phyloP scores from a whole-genome alignment of 805 yeast genomes.

The Monosporozyma unispora region DNA sequence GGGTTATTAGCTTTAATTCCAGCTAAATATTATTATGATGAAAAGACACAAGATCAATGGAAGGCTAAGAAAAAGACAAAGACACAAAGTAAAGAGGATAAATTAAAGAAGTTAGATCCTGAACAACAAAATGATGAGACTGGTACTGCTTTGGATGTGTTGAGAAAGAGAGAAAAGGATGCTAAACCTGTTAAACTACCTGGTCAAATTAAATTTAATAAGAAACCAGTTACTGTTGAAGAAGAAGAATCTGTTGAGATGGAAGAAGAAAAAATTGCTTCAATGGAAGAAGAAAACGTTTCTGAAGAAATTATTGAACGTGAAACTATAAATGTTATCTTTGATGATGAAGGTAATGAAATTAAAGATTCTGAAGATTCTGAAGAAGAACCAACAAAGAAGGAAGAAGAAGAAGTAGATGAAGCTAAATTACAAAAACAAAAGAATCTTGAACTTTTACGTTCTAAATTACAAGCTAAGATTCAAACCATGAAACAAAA shows the following conservation, averaged over 20 bases:
- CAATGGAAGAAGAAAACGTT: slow-evolving; percentile 5
- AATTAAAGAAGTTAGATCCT: slow-evolving; percentile 71
- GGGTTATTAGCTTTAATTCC: slow-evolving; percentile 87
- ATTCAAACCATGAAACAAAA: slow-evolving; percentile 62
- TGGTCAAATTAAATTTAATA: slow-evolving; percentile 25
- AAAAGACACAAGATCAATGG: slow-evolving; percentile 86
- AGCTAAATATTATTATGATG: slow-evolving; percentile 89
- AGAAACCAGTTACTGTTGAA: slow-evolving; percentile 6
- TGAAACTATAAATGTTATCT: slow-evolving; percentile 36
- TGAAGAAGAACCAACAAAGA: slow-evolving; percentile 7
- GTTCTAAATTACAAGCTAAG: slow-evolving; percentile 69
- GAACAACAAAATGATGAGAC: slow-evolving; percentile 39
- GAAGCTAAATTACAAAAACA: slow-evolving; percentile 32
- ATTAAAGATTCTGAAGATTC: slow-evolving; percentile 11
- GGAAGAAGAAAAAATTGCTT: slow-evolving; percentile 10
- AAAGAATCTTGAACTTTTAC: slow-evolving; percentile 53
- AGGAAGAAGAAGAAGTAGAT: slow-evolving; percentile 10
- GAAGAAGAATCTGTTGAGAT: slow-evolving; percentile 15
- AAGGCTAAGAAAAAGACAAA: slow-evolving; percentile 69
- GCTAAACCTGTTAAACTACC: slow-evolving; percentile 41
- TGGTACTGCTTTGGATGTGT: slow-evolving; percentile 51
- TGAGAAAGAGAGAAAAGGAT: slow-evolving; percentile 42
- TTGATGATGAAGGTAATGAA: slow-evolving; percentile 68
- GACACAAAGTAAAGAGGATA: slow-evolving; percentile 50
- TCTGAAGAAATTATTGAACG: slow-evolving; percentile 12